These are phyloP conservation scores for Actinomucor elegans DNA, from an alignment of 371 early-diverging fungal genomes.

Conservation along the genomic window DNA sequence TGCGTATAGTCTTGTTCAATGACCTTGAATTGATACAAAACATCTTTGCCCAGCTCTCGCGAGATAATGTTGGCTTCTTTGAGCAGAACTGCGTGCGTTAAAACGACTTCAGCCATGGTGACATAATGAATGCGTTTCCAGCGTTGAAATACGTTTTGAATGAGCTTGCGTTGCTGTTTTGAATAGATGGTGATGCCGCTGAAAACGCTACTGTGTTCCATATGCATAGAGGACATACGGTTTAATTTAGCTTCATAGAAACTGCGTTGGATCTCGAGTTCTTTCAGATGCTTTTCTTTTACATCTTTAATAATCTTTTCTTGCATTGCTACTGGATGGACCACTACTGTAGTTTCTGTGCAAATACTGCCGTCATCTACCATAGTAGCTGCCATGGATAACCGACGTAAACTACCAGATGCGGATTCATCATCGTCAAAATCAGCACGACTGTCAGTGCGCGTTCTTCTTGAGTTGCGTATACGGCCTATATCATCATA, in stretches of 20 bases:
- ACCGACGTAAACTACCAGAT: constrained; percentile 11
- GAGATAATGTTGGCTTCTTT: constrained; percentile 90
- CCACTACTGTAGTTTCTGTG: constrained; percentile 40
- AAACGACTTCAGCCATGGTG: constrained; percentile 70
- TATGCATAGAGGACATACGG: constrained; percentile 45
- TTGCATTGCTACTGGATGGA: neutral
- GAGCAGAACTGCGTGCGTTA: constrained; percentile 68
- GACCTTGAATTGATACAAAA: constrained; percentile 80
- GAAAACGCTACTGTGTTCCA: neutral
- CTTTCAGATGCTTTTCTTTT: constrained; percentile 55
- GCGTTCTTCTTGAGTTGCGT: constrained; percentile 48
- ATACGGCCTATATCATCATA: constrained; percentile 59
- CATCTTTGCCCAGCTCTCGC: constrained; percentile 74
- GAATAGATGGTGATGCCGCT: constrained; percentile 23
- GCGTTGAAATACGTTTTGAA: constrained; percentile 19
- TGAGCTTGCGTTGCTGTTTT: constrained; percentile 33
- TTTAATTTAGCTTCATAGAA: constrained; percentile 61
- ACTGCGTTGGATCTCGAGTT: constrained; percentile 51
- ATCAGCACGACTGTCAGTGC: constrained; percentile 53
- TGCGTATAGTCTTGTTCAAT: constrained; percentile 56
- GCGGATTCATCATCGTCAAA: constrained; percentile 50
- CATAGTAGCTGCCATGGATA: constrained; percentile 30
- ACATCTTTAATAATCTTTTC: constrained; percentile 44
- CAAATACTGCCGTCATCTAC: constrained; percentile 47
- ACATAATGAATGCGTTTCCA: constrained; percentile 72